Base-by-base conservation (phyloP, 495 filamentous ascomycete genomes). In the Hyaloscypha finlandica region DNA sequence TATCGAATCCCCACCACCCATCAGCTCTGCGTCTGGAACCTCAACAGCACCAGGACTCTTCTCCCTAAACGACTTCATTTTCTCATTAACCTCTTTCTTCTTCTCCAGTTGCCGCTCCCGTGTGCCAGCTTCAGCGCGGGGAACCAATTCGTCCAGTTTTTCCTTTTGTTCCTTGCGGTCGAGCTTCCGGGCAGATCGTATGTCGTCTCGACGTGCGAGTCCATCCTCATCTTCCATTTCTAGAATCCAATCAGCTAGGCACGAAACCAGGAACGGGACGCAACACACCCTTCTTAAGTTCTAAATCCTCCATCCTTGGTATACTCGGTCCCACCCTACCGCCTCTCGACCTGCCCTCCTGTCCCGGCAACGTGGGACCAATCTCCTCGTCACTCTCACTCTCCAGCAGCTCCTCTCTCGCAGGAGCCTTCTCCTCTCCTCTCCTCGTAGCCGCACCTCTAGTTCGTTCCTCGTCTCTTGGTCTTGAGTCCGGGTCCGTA, bases 81-180 rank as follows among this genome's bases (percentile, higher is more conserved):
- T 85, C 14, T 85, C 86, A 63, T 81, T 83, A 14, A 83, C 69
- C 64, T 81, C 83, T 51, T 75, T 74, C 57, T 88, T 88, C 81
- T 97, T 97, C 81, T 99, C 94, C 5, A 99, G 81, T 63, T 87
- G 85, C 9, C 94, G 86, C 76, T 96, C 95, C 31, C 88, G 87
- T 3, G 92, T 93, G 1, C 94, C 93, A 0, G 94, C 78, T 58
- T 94, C 93, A 0, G 94, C 92, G 16, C 92, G 90, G 4, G 95
- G 94, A 0, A 81, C 84, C 12, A 97, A 78, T 65, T 97, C 94
- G 11, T 97, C 93, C 0, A 93, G 82, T 0, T 79, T 81, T 33
- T 85, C 86, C 59, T 85, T 86, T 68, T 91, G 85, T 22, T 74
- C 66, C 57, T 78, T 79, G 1, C 87, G 84, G 58, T 96, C 90